Evolutionary conservation across 441 rosid genomes (phyloP), one percentile per base, ranked within the genome.

Genomic region (Populus hybrid): DNA sequence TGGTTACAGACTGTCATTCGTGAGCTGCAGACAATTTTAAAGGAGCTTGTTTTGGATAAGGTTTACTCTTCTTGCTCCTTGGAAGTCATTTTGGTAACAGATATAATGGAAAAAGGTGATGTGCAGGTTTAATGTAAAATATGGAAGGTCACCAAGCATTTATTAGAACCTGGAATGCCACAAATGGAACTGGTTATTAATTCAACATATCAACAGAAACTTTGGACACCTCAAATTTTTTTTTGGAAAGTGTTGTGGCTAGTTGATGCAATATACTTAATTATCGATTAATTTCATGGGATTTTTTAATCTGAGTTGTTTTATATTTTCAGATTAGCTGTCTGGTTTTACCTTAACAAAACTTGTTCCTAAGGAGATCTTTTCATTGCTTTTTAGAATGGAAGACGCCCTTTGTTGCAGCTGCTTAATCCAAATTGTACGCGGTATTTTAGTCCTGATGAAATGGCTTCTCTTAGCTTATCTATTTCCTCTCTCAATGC

Each of bases 381-480:
- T 75, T 83, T 71, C 42, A 12, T 65, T 34, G 18, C 63, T 75
- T 83, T 86, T 79, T 86, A 96, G 98, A 87, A 82, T 82, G 96
- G 93, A 79, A 91, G 96, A 81, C 91, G 88, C 74, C 81, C 92
- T 24, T 57, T 96, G 73, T 81, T 96, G 78, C 98, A 96, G 88
- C 88, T 96, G 68, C 92, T 96, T 79, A 96, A 89, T 85, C 98
- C 98, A 73, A 85, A 94, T 70, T 91, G 84, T 81, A 86, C 97
- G 30, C 94, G 92, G 12, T 96, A 90, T 86, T 81, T 92, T 78
- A 88, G 87, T 84, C 95, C 88, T 26, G 92, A 91, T 76, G 98
- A 93, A 82, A 77, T 94, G 67, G 83, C 89, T 73, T 86, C 91
- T 78, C 85, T 96, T 75, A 89, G 81, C 79, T 83, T 83, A 74